Base-by-base conservation (phyloP, 768 basidiomycete genomes). In the Trametes cingulata region DNA sequence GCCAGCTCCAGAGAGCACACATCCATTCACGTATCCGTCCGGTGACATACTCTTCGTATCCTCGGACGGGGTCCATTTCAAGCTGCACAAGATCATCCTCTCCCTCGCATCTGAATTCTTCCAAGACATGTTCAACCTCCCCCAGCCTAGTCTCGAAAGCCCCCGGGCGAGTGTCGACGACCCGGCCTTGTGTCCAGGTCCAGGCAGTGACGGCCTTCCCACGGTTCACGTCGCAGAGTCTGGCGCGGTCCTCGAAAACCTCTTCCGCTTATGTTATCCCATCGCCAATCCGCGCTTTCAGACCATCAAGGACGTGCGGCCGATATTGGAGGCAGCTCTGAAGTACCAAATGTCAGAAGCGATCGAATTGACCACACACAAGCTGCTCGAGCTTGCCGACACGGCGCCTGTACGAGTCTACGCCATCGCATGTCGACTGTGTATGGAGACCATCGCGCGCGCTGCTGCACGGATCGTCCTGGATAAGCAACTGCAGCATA, bases 31-130 rank as follows among this genome's bases (percentile, higher is more conserved):
- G 1, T 19, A 37, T 19, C 19, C 41, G 2, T 41, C 39, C 1
- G 40, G 39, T 14, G 47, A 50, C 56, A 43, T 50, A 27, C 14
- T 50, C 8, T 50, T 43, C n/a, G 22, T 48, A 7, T 50, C 40
- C 12, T 42, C 40, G 1, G 39, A 50, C 56, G 42, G 45, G 2
- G 43, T 59, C 3, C n/a, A 42, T 15, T 59, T 59, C 55, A 51
- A 22, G 15, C 48, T 73, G 9, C 74, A 74, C 63, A 75, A 65
- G 17, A 58, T 66, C 6, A 69, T 76, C 47, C 73, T 76, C 33
- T 66, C 71, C 12, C 67, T 74, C 14, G 67, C 74, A 0, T 77
- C 76, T 12, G 68, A 71, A 0, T 67, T 73, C 64, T 79, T 76
- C 60, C 62, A 67, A 37, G 59, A 67, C 22, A 65, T 79, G 56